Evolutionary conservation across 305 asterid genomes (phyloP).

Genomic region (Andrographis paniculata): DNA sequence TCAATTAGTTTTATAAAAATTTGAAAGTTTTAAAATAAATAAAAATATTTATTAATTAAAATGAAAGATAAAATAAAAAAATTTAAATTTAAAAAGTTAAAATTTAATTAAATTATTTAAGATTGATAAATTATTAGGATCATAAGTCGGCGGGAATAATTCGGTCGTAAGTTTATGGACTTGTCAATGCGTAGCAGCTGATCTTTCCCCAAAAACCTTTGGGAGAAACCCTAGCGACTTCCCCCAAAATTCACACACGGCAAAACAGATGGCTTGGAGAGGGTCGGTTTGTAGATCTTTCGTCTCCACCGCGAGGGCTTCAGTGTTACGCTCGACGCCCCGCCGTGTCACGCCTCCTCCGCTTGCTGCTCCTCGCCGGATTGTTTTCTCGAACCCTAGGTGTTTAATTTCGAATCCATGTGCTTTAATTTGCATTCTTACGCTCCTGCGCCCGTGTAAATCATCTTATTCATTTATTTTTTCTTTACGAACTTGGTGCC

Average conservation of each 20-base stretch:
- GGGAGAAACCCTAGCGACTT: slow-evolving; percentile 4
- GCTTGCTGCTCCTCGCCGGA: slow-evolving; percentile 49
- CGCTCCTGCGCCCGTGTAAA: not conserved
- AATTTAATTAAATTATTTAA: too few relatives aligned
- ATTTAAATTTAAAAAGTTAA: too few relatives aligned
- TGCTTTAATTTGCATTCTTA: not conserved
- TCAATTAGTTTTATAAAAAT: too few relatives aligned
- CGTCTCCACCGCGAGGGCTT: slow-evolving; percentile 50
- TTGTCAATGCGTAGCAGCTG: not conserved
- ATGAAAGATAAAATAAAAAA: too few relatives aligned
- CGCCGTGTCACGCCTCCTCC: slow-evolving; percentile 44
- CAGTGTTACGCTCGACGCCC: slow-evolving; percentile 56
- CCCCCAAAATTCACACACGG: slow-evolving; percentile 14
- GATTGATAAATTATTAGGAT: too few relatives aligned
- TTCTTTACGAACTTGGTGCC: too few relatives aligned
- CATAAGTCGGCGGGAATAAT: too few relatives aligned
- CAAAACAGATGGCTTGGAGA: slow-evolving; percentile 68
- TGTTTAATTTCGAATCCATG: slow-evolving; percentile 13
- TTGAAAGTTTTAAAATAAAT: too few relatives aligned
- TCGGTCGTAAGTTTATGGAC: too few relatives aligned
- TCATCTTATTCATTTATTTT: too few relatives aligned
- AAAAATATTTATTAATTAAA: too few relatives aligned
- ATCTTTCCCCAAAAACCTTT: not conserved
- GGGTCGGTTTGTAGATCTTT: slow-evolving; percentile 80
- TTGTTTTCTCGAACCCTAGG: slow-evolving; percentile 68